These are phyloP conservation scores for Trichaptum fuscoviolaceum DNA, from an alignment of 768 basidiomycete genomes.

Conservation along the genomic window DNA sequence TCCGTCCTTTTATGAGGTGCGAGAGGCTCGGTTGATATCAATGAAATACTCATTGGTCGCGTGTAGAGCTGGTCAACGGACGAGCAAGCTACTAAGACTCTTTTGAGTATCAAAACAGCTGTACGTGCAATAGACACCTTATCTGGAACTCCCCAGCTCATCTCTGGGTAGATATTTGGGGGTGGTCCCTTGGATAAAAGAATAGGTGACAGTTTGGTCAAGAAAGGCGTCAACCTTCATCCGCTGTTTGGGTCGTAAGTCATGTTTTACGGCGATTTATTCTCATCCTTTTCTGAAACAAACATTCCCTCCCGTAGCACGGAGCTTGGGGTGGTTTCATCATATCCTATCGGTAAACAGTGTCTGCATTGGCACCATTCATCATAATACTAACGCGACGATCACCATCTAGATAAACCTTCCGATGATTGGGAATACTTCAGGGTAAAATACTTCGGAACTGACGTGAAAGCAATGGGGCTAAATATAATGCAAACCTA, in stretches of 20 bases:
- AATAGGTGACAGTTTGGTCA: slow-evolving; percentile 21
- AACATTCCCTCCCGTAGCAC: no score
- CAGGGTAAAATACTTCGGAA: neutral
- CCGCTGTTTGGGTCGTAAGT: slow-evolving; percentile 9
- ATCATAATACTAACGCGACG: neutral
- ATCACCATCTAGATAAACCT: neutral
- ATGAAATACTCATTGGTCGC: neutral
- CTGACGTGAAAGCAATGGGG: neutral
- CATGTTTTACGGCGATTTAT: neutral
- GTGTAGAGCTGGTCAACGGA: slow-evolving; percentile 20
- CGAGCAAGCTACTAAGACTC: slow-evolving; percentile 14
- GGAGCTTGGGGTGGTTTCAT: neutral
- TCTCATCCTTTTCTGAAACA: neutral
- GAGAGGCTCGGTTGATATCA: neutral
- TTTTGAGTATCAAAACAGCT: slow-evolving; percentile 18
- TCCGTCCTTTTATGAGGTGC: slow-evolving; percentile 29
- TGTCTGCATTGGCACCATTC: neutral
- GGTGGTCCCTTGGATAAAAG: slow-evolving; percentile 22
- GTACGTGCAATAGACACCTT: slow-evolving; percentile 11
- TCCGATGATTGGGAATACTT: neutral
- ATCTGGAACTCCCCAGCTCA: slow-evolving; percentile 1
- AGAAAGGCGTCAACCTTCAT: slow-evolving; percentile 18
- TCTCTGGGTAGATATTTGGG: slow-evolving; percentile 19
- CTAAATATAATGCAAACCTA: neutral
- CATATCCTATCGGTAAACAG: neutral